A percentile compares a stretch with the other conserved stretches of the same genome.
Conservation (phyloP, 164 flowering plant genomes). For the Brasenia schreberi region DNA sequence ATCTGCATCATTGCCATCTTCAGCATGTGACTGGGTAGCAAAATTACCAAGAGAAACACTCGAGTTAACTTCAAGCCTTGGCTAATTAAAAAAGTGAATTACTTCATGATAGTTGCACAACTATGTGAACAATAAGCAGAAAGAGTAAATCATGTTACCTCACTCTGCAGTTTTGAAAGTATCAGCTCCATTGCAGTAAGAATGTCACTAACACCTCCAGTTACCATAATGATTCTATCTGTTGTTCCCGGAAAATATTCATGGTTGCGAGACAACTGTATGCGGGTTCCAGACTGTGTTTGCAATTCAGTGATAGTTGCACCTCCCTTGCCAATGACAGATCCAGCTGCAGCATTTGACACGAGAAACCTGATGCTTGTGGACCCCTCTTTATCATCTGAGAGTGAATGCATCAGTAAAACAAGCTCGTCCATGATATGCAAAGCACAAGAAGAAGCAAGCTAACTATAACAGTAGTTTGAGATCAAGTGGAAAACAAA, state of each 20-base stretch:
- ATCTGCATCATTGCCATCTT: conserved; percentile 62
- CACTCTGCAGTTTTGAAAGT: conserved; percentile 59
- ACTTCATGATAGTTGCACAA: background rate
- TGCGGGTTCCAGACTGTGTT: conserved; percentile 80
- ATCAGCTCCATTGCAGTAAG: conserved; percentile 74
- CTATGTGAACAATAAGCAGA: background rate
- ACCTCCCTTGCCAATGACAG: conserved; percentile 97
- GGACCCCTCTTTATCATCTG: conserved; percentile 52
- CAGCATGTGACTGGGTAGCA: conserved; percentile 39
- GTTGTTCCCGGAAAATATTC: conserved; percentile 96
- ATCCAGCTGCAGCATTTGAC: conserved; percentile 96
- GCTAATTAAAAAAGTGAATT: too few relatives aligned
- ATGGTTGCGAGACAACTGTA: conserved; percentile 86
- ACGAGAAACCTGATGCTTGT: conserved; percentile 78
- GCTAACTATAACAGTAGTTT: too few relatives aligned
- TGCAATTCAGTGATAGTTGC: conserved; percentile 90
- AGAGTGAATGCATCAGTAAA: too few relatives aligned
- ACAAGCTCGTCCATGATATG: too few relatives aligned
- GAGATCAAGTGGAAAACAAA: too few relatives aligned
- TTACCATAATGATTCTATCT: conserved; percentile 87
- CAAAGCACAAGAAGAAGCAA: too few relatives aligned
- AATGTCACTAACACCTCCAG: conserved; percentile 56
- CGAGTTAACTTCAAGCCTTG: background rate
- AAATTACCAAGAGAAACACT: background rate
- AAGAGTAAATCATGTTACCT: conserved; percentile 30